Base-by-base conservation (phyloP, 495 filamentous ascomycete species). In the Podospora comata region DNA sequence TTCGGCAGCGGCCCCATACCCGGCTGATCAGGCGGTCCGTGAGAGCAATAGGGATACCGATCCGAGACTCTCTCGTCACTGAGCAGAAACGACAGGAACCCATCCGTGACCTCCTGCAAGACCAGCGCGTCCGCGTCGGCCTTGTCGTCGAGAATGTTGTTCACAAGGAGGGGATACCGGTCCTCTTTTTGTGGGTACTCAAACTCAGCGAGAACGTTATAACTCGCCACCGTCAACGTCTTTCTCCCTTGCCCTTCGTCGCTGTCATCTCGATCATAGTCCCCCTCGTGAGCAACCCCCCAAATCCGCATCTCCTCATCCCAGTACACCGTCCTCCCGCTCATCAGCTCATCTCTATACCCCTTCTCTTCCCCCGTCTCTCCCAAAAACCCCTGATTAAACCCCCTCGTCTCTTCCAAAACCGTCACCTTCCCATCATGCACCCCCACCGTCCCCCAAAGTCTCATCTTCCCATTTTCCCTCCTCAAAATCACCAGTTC, bases 81-180 rank as follows among this genome's bases (percentile, higher is more conserved):
- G 16, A 88, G 82, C 18, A 88, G 74, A 62, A 77, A 78, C 9
- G 79, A 79, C 6, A 89, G 79, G 65, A 87, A 87, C 28, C 80
- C 77, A 67, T 88, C 84, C 0, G 86, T 85, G 26, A 88, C 84
- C 74, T 88, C 86, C 73, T 88, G 80, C 7, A 89, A 77, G 20
- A 85, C 76, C n/a, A 88, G 68, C 18, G 86, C 73, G 69, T 85
- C 80, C 15, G 83, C 76, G 1, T 67, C 57, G 28, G 79, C 78
- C 5, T 67, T 28, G 0, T 70, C 19, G 6, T 79, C 71, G 59
- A 87, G 68, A 56, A 86, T 73, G 68, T 80, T 80, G 18, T 77
- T 65, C 44, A 85, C 58, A 20, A 88, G 69, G 19, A 84, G 75
- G 5, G 84, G 79, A 73, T 87, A 82, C 55, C 86, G 80, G 23